Evolutionary conservation across 139 green algal species (phyloP).

Genomic region (Tetradesmus obliquus): DNA sequence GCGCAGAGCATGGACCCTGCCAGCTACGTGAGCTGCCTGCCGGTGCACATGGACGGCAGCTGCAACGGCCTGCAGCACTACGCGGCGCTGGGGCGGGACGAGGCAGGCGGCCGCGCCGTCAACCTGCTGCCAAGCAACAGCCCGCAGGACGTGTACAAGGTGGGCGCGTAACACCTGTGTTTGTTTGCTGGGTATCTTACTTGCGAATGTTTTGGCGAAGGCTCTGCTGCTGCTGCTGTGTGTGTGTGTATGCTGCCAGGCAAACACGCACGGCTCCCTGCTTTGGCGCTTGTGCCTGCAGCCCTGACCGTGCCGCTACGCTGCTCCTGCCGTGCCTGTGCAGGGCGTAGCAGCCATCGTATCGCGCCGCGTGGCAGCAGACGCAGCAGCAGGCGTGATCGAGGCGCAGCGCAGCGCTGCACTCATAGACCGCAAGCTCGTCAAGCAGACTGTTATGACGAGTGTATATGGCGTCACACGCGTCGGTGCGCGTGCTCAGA

Average conservation of each 20-base stretch:
- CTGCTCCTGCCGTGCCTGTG: background rate
- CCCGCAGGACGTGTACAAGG: slow-evolving; percentile 91
- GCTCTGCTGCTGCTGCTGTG: background rate
- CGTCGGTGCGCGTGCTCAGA: slow-evolving; percentile 91
- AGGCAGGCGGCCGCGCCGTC: slow-evolving; percentile 78
- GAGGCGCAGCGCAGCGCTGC: background rate
- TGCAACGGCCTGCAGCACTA: slow-evolving; percentile 99
- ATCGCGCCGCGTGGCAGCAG: slow-evolving; percentile 50
- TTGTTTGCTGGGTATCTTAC: background rate
- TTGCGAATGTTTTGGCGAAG: background rate
- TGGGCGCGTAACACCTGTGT: background rate
- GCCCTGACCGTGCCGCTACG: background rate
- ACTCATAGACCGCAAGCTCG: slow-evolving; percentile 93
- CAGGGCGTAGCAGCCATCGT: slow-evolving; percentile 62
- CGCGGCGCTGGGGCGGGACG: slow-evolving; percentile 91
- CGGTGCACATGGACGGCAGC: slow-evolving; percentile 92
- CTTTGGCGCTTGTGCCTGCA: background rate
- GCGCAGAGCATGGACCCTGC: slow-evolving; percentile 61
- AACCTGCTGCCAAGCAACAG: slow-evolving; percentile 84
- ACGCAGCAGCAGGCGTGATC: slow-evolving; percentile 37
- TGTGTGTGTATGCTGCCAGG: background rate
- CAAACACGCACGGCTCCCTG: too few relatives aligned
- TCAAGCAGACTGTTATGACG: slow-evolving; percentile 99
- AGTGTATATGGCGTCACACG: slow-evolving; percentile 98
- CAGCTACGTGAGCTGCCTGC: slow-evolving; percentile 77